A percentile compares a stretch with the other conserved stretches of the same genome.
Conservation (phyloP, 2,329 filamentous ascomycete genomes). For the Ophiostoma sp. region DNA sequence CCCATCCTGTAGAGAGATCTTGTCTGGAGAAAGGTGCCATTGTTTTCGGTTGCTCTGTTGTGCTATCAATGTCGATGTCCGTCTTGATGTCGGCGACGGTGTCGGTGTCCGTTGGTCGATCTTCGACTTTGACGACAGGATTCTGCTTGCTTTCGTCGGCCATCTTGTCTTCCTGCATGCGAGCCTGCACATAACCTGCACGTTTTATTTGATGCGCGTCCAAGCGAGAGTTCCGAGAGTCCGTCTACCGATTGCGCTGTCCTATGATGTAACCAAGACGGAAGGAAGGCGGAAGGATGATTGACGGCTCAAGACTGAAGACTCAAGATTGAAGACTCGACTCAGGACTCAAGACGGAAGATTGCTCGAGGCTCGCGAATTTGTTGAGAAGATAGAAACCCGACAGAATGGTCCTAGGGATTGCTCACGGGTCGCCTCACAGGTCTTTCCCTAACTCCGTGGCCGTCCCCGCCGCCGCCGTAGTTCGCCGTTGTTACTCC, state of each 20-base stretch:
- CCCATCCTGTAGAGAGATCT: slow-evolving; percentile 53
- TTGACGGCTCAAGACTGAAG: not conserved
- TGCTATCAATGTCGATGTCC: not conserved
- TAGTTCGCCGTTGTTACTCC: too few relatives aligned
- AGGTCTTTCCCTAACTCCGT: not conserved
- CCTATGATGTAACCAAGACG: not conserved
- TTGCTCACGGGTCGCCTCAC: not conserved
- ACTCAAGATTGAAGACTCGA: not conserved
- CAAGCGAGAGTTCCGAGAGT: too few relatives aligned
- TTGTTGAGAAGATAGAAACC: not conserved
- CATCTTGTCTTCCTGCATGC: not conserved
- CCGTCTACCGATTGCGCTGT: not conserved
- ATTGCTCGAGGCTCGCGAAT: too few relatives aligned
- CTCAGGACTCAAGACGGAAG: not conserved
- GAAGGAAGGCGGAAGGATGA: not conserved
- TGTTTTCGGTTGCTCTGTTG: not conserved
- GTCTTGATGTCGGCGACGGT: not conserved
- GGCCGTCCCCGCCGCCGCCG: too few relatives aligned
- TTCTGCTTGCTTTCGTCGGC: not conserved
- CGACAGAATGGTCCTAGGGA: not conserved
- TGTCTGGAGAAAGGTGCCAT: not conserved
- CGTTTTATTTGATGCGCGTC: not conserved
- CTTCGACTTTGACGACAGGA: not conserved
- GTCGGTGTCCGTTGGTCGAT: not conserved
- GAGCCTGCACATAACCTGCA: not conserved